Evolutionary conservation across 129 eudicot genomes (phyloP).

Genomic region (Apium graveolens): DNA sequence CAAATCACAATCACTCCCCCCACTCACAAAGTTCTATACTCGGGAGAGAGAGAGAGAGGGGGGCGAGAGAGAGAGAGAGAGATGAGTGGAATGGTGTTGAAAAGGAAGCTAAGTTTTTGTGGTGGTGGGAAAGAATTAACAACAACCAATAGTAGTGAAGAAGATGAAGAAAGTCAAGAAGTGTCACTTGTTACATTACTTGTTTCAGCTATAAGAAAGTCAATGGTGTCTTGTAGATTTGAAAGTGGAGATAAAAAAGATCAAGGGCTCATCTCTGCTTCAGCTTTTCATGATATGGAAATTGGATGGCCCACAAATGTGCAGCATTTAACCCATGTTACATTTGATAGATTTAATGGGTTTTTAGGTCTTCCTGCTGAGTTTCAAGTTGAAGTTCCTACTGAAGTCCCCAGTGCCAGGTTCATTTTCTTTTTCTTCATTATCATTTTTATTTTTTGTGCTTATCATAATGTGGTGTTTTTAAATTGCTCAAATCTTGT

Average conservation of each 20-base stretch:
- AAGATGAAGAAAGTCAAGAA: conserved; percentile 45
- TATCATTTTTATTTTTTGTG: neutral
- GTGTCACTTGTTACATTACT: conserved; percentile 55
- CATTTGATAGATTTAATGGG: conserved; percentile 83
- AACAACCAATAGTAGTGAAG: conserved; percentile 19
- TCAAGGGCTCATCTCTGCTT: conserved; percentile 2
- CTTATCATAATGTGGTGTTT: neutral
- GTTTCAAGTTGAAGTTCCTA: conserved; percentile 74
- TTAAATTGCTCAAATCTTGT: neutral
- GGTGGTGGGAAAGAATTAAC: conserved; percentile 26
- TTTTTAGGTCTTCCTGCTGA: conserved; percentile 88
- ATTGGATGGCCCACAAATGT: conserved; percentile 96
- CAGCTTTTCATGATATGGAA: conserved; percentile 53
- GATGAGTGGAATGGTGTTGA: conserved; percentile 65
- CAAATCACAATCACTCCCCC: conserved; percentile 9
- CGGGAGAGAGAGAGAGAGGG: conserved; percentile 21
- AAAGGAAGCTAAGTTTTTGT: conserved; percentile 59
- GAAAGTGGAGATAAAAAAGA: conserved; percentile 10
- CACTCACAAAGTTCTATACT: neutral
- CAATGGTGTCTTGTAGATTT: conserved; percentile 74
- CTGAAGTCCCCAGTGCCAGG: conserved; percentile 86
- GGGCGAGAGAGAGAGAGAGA: conserved; percentile 19
- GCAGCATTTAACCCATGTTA: conserved; percentile 78
- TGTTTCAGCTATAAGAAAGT: conserved; percentile 61
- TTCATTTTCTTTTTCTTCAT: neutral